Conservation (phyloP, 139 green algal genomes). For the Chlorella vulgaris region DNA sequence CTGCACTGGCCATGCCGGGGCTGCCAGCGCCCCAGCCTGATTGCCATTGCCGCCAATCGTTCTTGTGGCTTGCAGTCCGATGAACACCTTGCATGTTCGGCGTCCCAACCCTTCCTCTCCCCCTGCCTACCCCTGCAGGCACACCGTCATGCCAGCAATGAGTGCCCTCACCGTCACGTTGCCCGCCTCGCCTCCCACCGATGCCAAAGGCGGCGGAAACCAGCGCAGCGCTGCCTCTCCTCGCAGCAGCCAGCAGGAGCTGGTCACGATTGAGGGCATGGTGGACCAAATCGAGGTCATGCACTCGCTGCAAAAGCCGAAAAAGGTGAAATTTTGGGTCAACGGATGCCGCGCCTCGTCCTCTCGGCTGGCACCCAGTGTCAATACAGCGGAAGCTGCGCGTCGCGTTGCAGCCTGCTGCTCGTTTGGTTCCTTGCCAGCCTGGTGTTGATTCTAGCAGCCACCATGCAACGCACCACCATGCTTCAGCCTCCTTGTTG, state of each 20-base stretch:
- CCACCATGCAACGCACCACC: no score
- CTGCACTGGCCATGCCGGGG: no score
- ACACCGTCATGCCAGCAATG: conserved; percentile 28
- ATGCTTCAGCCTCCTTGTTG: no score
- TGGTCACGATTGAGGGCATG: conserved; percentile 77
- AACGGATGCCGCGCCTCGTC: not conserved
- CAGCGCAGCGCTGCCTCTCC: not conserved
- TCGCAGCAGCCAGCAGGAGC: conserved; percentile 4
- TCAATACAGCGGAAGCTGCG: no score
- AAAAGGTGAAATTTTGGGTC: conserved; percentile 71
- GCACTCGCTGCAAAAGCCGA: conserved; percentile 85
- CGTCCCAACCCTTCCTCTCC: not conserved
- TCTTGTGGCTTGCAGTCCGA: no score
- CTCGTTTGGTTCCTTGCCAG: no score
- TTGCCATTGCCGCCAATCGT: no score
- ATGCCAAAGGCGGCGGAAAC: not conserved
- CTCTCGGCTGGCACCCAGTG: not conserved
- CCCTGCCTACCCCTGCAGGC: not conserved
- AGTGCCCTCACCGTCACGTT: conserved; percentile 32
- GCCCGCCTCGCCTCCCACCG: conserved; percentile 18
- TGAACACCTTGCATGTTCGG: no score
- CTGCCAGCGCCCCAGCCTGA: no score
- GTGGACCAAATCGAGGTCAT: conserved; percentile 86
- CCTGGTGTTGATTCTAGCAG: no score
- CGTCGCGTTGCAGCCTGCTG: no score